Base-by-base conservation (phyloP, 2,329 filamentous ascomycete genomes). In the Coniella lustricola region DNA sequence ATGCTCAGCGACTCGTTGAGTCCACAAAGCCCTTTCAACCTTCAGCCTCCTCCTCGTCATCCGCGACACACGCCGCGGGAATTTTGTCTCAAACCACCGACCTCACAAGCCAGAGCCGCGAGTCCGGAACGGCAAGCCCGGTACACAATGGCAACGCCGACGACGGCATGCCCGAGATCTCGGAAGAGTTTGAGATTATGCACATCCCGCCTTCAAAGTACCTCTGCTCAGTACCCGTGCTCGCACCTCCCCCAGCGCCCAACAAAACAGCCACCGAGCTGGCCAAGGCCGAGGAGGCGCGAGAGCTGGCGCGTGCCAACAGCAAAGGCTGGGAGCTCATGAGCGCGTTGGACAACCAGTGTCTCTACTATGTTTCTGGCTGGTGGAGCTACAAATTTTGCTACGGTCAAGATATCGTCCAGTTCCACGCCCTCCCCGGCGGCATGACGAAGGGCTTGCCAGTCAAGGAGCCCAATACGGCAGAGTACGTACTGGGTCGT, bases 321-420 rank as follows among this genome's bases (percentile, higher is more conserved):
- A 76, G 81, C 29, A 82, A 82, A 42, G 90, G 90, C 5, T 86
- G 87, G 76, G 85, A 93, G 60, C 74, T 96, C 18, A 72, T 96
- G 44, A 77, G 79, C 55, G 81, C 83, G 21, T 84, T 96, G 66
- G 79, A 90, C 46, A 85, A 83, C 3, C 77, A 78, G 44, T 96
- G 90, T 65, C 78, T 96, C 54, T 95, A 91, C 70, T 80, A 75
- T 55, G 71, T 90, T 55, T 86, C 82, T 1, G 90, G 90, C 0
- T 96, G 90, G 90, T 96, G 90, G 90, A 93, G 86, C 61, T 96
- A 96, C 67, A 86, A 84, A 58, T 95, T 95, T 66, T 96, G 90
- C 73, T 93, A 95, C 68, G 87, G 87, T 62, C 77, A 84, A 53
- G 82, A 91, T 54, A 84, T 96, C 53, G 85, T 87, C 60, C 90